phyloP scores from a whole-genome alignment of 768 basidiomycete species.

The Lentinula aciculospora region DNA sequence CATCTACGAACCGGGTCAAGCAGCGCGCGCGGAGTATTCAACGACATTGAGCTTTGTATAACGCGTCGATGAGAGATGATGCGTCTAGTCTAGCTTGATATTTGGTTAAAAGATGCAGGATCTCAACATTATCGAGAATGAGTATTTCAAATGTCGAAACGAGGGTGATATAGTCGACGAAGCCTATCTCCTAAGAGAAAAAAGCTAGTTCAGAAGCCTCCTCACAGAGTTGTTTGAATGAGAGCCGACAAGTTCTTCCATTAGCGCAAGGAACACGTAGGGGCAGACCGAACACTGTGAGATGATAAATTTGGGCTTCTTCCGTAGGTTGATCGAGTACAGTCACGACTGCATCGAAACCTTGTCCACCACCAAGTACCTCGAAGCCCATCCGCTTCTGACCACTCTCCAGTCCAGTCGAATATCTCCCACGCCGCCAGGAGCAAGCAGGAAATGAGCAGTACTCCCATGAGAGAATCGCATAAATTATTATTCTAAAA shows the following conservation, averaged over 20 bases:
- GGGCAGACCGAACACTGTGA: conserved; percentile 41
- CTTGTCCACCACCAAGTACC: conserved; percentile 26
- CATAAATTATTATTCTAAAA: no score
- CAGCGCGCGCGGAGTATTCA: no score
- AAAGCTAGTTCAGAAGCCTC: conserved; percentile 15
- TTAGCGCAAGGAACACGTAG: conserved; percentile 38
- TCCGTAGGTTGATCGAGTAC: conserved; percentile 2
- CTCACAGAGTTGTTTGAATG: conserved; percentile 46
- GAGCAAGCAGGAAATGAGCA: no score
- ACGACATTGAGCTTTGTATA: no score
- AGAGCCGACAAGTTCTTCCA: conserved; percentile 35
- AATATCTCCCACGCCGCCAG: conserved; percentile 29
- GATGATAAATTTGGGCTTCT: no score
- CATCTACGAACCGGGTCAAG: no score
- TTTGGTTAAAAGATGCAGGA: no score
- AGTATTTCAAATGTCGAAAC: no score
- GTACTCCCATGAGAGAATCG: conserved; percentile 49
- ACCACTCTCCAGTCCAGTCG: conserved; percentile 41
- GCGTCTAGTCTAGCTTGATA: no score
- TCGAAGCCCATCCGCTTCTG: conserved; percentile 7
- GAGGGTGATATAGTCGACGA: neutral
- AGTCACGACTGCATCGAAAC: conserved; percentile 4
- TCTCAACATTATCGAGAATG: no score
- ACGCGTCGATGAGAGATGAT: no score
- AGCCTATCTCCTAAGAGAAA: neutral